Conservation (phyloP, 768 basidiomycete species). For the Tricholoma hemisulphureum region DNA sequence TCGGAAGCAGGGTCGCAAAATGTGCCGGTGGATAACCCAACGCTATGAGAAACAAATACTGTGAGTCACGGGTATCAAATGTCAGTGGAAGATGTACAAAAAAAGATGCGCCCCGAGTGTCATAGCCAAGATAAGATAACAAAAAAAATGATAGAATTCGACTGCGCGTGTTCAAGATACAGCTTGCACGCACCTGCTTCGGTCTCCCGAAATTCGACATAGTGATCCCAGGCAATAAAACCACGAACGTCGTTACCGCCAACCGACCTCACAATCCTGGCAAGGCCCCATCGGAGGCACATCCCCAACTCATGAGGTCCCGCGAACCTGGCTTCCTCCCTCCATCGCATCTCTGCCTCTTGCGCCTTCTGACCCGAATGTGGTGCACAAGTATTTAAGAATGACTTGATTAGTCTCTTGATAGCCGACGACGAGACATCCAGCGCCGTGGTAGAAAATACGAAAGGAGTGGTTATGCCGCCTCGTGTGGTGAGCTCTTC, state of each 20-base stretch:
- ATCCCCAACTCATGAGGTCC: conserved; percentile 88
- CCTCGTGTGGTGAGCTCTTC: conserved; percentile 71
- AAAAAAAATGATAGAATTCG: neutral
- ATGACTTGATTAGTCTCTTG: conserved; percentile 74
- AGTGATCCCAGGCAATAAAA: conserved; percentile 80
- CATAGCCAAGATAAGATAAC: conserved; percentile 10
- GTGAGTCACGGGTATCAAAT: conserved; percentile 3
- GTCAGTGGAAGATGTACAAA: neutral
- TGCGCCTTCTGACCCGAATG: conserved; percentile 29
- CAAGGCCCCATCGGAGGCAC: conserved; percentile 90
- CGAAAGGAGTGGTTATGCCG: conserved; percentile 84
- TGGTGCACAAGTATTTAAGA: conserved; percentile 60
- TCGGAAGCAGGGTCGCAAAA: conserved; percentile 66
- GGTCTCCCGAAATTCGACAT: conserved; percentile 74
- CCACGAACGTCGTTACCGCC: conserved; percentile 78
- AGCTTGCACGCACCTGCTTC: conserved; percentile 65
- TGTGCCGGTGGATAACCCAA: conserved; percentile 68
- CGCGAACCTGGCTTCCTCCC: conserved; percentile 81
- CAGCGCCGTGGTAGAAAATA: conserved; percentile 86
- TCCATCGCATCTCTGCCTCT: conserved; percentile 58
- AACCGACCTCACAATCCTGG: conserved; percentile 68
- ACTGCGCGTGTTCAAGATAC: neutral
- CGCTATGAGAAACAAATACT: conserved; percentile 34
- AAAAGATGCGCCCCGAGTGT: conserved; percentile 4
- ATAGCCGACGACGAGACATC: conserved; percentile 77